Percentiles rank a stretch among this genome's conserved stretches.
These are phyloP conservation scores for Termitomyces sp. DNA, from an alignment of 768 basidiomycete genomes.

Conservation along the genomic window DNA sequence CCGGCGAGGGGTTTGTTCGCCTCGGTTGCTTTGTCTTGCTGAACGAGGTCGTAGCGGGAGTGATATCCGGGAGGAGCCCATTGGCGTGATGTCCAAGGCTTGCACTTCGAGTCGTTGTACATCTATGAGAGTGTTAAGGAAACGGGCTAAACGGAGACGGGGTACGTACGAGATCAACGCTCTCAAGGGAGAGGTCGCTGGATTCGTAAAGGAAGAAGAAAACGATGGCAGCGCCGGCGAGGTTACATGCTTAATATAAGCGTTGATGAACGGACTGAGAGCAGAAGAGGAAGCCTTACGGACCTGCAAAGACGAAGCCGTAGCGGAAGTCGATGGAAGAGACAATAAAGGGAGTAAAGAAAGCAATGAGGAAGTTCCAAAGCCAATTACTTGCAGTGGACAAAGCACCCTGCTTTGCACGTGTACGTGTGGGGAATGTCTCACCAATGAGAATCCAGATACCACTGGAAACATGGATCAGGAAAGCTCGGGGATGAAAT, in stretches of 20 bases:
- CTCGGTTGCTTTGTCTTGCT: constrained; percentile 40
- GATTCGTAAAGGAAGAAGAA: constrained; percentile 78
- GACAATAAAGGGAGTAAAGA: constrained; percentile 77
- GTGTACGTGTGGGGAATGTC: constrained; percentile 69
- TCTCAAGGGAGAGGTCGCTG: constrained; percentile 62
- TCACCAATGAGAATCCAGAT: constrained; percentile 79
- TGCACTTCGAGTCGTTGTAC: constrained; percentile 62
- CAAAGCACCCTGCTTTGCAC: constrained; percentile 68
- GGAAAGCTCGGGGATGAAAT: background rate
- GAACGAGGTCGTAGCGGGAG: constrained; percentile 41
- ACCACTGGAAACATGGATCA: constrained; percentile 30
- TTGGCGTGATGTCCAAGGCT: constrained; percentile 58
- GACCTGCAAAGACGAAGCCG: constrained; percentile 70
- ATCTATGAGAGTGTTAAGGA: constrained; percentile 31
- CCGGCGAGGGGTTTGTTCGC: constrained; percentile 22
- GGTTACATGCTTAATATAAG: constrained; percentile 44
- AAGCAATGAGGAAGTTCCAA: constrained; percentile 70
- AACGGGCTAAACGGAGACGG: background rate
- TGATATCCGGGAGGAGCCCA: constrained; percentile 61
- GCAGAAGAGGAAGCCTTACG: constrained; percentile 9
- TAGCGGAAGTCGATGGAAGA: constrained; percentile 54
- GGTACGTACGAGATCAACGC: constrained; percentile 48
- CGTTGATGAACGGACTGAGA: background rate
- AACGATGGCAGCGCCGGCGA: constrained; percentile 56
- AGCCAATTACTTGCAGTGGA: constrained; percentile 64